Conservation (phyloP, 441 rosid genomes). For the Gossypium schwendimanii region DNA sequence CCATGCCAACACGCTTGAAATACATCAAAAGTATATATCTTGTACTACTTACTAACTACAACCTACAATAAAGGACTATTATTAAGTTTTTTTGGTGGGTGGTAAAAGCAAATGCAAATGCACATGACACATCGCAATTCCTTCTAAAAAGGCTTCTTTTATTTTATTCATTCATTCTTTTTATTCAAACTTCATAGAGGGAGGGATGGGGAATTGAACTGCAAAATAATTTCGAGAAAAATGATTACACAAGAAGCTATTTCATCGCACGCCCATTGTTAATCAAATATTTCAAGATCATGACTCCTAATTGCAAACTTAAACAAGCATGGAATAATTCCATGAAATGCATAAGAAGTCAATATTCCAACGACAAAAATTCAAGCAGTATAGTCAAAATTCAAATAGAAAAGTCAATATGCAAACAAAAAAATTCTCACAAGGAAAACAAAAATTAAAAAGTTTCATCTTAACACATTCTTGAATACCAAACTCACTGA, state of each 20-base stretch:
- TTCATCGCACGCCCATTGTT: neutral
- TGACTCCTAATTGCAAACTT: slow-evolving; percentile 7
- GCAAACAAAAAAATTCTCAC: no score
- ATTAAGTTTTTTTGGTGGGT: neutral
- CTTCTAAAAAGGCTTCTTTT: neutral
- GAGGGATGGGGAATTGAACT: neutral
- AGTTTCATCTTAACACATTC: no score
- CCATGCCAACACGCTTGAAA: neutral
- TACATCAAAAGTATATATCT: neutral
- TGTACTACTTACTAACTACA: neutral
- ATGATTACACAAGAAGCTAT: neutral
- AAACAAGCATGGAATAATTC: neutral
- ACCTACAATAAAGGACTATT: neutral
- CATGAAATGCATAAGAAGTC: neutral
- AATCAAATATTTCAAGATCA: neutral
- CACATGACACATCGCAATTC: neutral
- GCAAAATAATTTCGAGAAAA: neutral
- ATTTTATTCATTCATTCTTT: neutral
- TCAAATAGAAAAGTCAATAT: no score
- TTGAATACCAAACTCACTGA: no score
- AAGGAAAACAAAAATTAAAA: no score
- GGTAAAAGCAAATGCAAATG: neutral
- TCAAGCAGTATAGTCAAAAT: no score
- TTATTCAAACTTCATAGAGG: neutral
- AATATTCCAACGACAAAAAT: no score